Percentiles rank a stretch among this genome's conserved stretches.
Evolutionary conservation across 2,329 filamentous ascomycete genomes (phyloP).

Genomic region (Ceratocystis alfenasii): DNA sequence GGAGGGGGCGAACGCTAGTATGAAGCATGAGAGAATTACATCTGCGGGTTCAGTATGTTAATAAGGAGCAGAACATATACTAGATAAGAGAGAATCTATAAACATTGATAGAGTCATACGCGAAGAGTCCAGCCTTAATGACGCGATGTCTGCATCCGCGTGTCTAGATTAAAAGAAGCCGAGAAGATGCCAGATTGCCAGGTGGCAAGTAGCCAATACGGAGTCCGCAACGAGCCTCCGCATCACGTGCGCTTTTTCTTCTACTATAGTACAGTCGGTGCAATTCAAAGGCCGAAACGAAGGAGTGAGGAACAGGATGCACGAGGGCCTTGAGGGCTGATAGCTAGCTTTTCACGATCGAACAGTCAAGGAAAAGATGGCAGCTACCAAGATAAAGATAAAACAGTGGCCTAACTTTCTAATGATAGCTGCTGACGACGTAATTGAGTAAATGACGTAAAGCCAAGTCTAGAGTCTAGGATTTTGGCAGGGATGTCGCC

Average conservation of each 20-base stretch:
- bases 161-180: not conserved
- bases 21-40: not conserved
- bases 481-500: conserved; percentile 5
- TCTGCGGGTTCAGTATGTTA: not conserved
- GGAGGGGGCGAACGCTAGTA: not conserved
- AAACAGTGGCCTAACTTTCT: not conserved
- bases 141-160: not conserved
- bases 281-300: not conserved
- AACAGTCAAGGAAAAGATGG: not conserved
- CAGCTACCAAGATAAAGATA: not conserved
- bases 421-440: not conserved
- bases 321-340: not conserved
- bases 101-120: not conserved
- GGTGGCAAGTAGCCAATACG: not conserved
- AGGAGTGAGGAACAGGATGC: not conserved
- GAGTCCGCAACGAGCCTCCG: not conserved
- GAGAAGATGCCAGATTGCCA: not conserved
- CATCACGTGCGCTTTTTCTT: not conserved
- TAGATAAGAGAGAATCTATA: not conserved
- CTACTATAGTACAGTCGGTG: not conserved
- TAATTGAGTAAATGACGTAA: conserved; percentile 7
- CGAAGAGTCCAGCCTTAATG: not conserved
- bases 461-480: not conserved
- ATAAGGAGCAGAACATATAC: no score
- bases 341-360: not conserved